phyloP scores from a whole-genome alignment of 495 filamentous ascomycete species.

The Trichoderma asperelloides region DNA sequence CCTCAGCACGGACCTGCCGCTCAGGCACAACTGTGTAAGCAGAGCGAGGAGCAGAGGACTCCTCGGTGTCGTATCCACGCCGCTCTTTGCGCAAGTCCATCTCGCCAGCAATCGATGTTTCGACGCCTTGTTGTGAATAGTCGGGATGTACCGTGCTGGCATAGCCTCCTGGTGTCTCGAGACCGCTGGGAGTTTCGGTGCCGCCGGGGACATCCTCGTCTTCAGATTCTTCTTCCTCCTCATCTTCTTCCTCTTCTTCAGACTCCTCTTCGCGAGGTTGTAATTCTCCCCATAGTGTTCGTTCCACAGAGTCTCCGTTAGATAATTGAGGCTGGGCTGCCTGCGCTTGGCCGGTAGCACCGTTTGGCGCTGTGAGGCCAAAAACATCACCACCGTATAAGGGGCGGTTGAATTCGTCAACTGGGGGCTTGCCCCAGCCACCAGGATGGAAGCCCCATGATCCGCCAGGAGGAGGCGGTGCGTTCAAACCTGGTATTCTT shows the following conservation, averaged over 20 bases:
- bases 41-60: constrained; percentile 58
- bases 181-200: constrained; percentile 62
- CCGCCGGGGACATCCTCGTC: constrained; percentile 65
- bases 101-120: constrained; percentile 71
- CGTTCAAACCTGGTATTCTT: constrained; percentile 90
- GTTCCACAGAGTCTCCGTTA: constrained; percentile 76
- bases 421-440: constrained; percentile 90
- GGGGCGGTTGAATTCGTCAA: constrained; percentile 83
- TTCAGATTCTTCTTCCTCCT: constrained; percentile 61
- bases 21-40: constrained; percentile 90
- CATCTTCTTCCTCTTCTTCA: constrained; percentile 72
- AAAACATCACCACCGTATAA: constrained; percentile 92
- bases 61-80: constrained; percentile 82
- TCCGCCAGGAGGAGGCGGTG: constrained; percentile 88
- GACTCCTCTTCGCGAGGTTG: constrained; percentile 73
- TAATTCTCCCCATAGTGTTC: constrained; percentile 88
- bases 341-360: constrained; percentile 23
- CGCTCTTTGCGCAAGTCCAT: constrained; percentile 86
- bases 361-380: constrained; percentile 60
- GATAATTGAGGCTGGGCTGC: constrained; percentile 28
- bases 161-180: constrained; percentile 76
- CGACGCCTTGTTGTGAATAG: constrained; percentile 46
- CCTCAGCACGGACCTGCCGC: constrained; percentile 68
- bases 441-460: constrained; percentile 93
- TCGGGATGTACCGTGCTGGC: constrained; percentile 72